Evolutionary conservation across 208 protist genomes (phyloP), one percentile per base, ranked within the genome.

Genomic region (Crithidia sp.): DNA sequence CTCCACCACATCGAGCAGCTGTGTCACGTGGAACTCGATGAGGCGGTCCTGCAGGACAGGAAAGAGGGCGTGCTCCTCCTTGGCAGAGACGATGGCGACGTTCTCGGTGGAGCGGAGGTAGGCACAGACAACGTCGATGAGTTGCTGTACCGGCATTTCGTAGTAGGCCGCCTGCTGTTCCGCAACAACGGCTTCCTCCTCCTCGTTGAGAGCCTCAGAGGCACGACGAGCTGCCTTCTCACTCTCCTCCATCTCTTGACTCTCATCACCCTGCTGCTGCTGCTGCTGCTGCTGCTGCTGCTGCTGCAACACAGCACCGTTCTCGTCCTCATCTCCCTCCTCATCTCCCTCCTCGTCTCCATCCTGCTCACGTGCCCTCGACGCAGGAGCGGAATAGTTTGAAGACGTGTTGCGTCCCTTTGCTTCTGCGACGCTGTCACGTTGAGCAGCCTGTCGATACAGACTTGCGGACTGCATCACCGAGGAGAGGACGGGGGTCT

Each of bases 31-130:
- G n/a, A 90, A 66, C 60, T 93, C 82, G 17, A 69, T 57, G 5
- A 93, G 60, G 12, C 88, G 82, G 5, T 88, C 79, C 16, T 83
- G 56, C 28, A 95, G 45, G 6, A 92, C 88, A 13, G 90, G 90
- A 63, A 95, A 95, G 13, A 95, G 40, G 7, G 78, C 52, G 63
- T 91, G 83, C 62, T 95, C 87, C 54, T 93, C 88, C n/a, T 82
- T 53, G 10, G 77, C 74, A 12, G 82, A 87, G 8, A 95, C 90
- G 17, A 93, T 72, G 8, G 56, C 62, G 5, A 77, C 53, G 65
- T 89, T 89, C 13, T 81, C 65, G 7, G 86, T 86, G 0, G 86
- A 74, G 39, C 81, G 79, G 56, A 92, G 70, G 59, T 94, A 94
- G 28, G 83, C 52, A 3, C 65, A 54, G 1, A 83, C 54, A 14